Conservation (phyloP, 768 basidiomycete genomes). For the Leccinum olivaceopallidum region DNA sequence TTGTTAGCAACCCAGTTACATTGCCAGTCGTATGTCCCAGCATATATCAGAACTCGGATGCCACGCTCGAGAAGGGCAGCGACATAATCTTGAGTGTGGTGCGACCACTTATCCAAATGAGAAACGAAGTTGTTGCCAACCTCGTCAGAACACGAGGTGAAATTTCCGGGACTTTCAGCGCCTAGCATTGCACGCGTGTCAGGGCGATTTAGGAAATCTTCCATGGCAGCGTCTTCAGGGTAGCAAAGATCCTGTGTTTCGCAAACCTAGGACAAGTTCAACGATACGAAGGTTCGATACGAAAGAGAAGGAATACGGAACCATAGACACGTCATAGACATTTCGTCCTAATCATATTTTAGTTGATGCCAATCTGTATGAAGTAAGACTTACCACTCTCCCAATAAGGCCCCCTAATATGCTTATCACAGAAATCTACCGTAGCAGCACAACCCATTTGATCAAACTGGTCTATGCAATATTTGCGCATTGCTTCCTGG, state of each 20-base stretch:
- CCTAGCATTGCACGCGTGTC: conserved; percentile 47
- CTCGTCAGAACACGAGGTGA: conserved; percentile 52
- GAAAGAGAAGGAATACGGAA: conserved; percentile 9
- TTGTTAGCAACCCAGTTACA: conserved; percentile 70
- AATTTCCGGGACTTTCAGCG: conserved; percentile 48
- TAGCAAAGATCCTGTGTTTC: conserved; percentile 38
- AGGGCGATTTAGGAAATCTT: conserved; percentile 47
- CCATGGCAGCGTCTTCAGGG: conserved; percentile 40
- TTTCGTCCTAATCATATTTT: conserved; percentile 39
- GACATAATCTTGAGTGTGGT: conserved; percentile 59
- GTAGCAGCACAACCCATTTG: conserved; percentile 67
- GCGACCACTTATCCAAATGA: conserved; percentile 61
- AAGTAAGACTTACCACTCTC: conserved; percentile 33
- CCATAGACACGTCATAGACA: conserved; percentile 61
- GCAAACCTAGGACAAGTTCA: conserved; percentile 22
- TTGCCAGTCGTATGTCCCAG: conserved; percentile 55
- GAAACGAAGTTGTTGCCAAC: conserved; percentile 53
- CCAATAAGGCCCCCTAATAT: conserved; percentile 47
- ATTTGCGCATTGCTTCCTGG: conserved; percentile 50
- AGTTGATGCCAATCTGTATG: not conserved
- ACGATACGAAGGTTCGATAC: not conserved
- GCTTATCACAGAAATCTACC: conserved; percentile 59
- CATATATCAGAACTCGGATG: conserved; percentile 53
- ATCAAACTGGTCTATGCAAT: conserved; percentile 68
- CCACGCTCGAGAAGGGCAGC: conserved; percentile 54